Percentiles rank a stretch among this genome's conserved stretches.
phyloP scores from a whole-genome alignment of 768 basidiomycete species.

The Auricularia cornea region DNA sequence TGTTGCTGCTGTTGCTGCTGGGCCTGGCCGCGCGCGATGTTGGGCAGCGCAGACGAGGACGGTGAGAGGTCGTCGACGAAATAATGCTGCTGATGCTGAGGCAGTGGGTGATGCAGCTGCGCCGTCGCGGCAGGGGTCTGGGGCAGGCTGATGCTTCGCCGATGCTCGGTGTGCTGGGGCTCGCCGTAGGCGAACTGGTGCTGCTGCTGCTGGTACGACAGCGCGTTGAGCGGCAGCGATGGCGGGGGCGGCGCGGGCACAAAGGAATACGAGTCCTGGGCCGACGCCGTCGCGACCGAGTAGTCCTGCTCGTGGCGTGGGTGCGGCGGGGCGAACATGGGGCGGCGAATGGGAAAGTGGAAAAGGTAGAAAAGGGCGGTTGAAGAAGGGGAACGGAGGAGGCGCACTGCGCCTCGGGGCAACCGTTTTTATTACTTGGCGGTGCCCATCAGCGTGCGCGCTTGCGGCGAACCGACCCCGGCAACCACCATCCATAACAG shows the following conservation, averaged over 20 bases:
- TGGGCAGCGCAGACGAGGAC: background rate
- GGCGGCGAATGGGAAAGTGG: background rate
- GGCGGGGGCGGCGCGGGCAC: background rate
- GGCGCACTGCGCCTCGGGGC: background rate
- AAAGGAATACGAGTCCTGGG: background rate
- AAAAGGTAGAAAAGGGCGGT: no score
- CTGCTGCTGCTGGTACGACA: background rate
- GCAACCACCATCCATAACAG: no score
- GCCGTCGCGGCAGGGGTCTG: background rate
- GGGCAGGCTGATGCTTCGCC: background rate
- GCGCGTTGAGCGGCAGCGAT: background rate
- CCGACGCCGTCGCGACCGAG: background rate
- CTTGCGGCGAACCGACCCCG: no score
- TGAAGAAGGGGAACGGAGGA: background rate
- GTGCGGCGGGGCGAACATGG: background rate
- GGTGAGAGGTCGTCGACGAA: background rate
- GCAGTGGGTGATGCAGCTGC: background rate
- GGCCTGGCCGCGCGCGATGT: background rate
- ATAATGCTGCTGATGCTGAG: background rate
- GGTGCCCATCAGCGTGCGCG: no score
- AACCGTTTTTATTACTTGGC: no score
- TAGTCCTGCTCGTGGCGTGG: no score
- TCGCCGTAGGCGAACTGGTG: background rate
- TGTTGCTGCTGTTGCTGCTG: background rate
- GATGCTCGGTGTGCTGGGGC: background rate